Percentiles rank a stretch among this genome's conserved stretches.
Evolutionary conservation across 768 basidiomycete species (phyloP).

Genomic region (Gloeostereum incarnatum): DNA sequence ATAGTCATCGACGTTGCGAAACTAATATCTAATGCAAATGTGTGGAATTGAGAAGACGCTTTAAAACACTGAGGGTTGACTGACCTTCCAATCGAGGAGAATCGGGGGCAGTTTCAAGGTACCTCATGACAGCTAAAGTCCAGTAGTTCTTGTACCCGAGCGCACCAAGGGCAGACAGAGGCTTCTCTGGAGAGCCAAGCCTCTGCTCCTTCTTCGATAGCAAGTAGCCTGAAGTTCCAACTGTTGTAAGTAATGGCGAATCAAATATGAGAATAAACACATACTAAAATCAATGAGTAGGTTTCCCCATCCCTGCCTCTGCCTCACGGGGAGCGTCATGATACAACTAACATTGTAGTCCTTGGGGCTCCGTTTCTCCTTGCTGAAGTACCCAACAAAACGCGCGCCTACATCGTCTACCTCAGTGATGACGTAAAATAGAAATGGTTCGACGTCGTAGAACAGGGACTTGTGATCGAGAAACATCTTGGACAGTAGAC

Average conservation of each 20-base stretch:
- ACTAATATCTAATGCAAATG: conserved; percentile 60
- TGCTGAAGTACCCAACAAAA: conserved; percentile 98
- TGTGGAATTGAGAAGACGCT: conserved; percentile 9
- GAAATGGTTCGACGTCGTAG: conserved; percentile 98
- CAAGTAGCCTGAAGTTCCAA: conserved; percentile 75
- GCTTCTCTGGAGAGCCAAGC: conserved; percentile 91
- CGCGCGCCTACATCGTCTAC: conserved; percentile 82
- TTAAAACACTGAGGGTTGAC: conserved; percentile 11
- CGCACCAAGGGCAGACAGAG: conserved; percentile 85
- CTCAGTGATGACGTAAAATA: conserved; percentile 97
- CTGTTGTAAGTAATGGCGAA: not conserved
- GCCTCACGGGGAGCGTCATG: conserved; percentile 94
- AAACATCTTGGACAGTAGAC: conserved; percentile 97
- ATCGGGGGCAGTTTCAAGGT: conserved; percentile 47
- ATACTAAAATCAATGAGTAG: conserved; percentile 96
- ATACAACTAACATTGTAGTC: conserved; percentile 99
- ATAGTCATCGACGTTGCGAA: conserved; percentile 81
- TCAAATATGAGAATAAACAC: conserved; percentile 28
- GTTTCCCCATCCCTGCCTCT: conserved; percentile 95
- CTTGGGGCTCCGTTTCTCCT: conserved; percentile 94
- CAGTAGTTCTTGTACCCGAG: conserved; percentile 96
- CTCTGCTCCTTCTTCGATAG: conserved; percentile 92
- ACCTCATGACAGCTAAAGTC: conserved; percentile 82
- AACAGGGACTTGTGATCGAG: conserved; percentile 97
- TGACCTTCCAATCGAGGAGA: conserved; percentile 69